These are phyloP conservation scores for Gynostemma pentaphyllum DNA, from an alignment of 306 rosid species.

Conservation along the genomic window DNA sequence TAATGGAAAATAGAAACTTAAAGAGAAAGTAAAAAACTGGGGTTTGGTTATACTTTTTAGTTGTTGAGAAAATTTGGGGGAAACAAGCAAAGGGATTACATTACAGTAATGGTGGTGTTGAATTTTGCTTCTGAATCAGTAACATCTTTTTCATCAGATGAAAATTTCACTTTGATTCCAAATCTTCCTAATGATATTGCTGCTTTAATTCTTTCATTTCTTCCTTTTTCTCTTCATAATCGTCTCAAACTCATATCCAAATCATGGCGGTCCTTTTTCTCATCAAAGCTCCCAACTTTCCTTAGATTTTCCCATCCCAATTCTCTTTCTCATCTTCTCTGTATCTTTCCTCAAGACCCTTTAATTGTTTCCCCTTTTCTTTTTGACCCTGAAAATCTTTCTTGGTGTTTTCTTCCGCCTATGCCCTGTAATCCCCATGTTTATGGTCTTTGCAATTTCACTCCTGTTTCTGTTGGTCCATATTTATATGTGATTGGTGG, in stretches of 20 bases:
- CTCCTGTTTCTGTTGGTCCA: slow-evolving; percentile 44
- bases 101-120: background rate
- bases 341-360: slow-evolving; percentile 76
- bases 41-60: background rate
- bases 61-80: background rate
- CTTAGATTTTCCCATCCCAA: slow-evolving; percentile 27
- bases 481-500: slow-evolving; percentile 65
- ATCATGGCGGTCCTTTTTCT: slow-evolving; percentile 52
- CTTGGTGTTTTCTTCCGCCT: slow-evolving; percentile 71
- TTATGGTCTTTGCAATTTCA: slow-evolving; percentile 77
- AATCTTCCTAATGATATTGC: slow-evolving; percentile 72
- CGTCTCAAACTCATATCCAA: slow-evolving; percentile 58
- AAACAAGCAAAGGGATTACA: background rate
- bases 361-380: slow-evolving; percentile 48
- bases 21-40: too few relatives aligned
- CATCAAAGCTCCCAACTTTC: slow-evolving; percentile 36
- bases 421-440: slow-evolving; percentile 67
- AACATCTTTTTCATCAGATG: slow-evolving; percentile 7
- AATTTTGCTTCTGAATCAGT: background rate
- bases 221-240: slow-evolving; percentile 48
- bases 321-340: slow-evolving; percentile 39
- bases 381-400: slow-evolving; percentile 49
- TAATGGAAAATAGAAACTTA: background rate
- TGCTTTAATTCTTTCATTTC: slow-evolving; percentile 31
- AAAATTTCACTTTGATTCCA: slow-evolving; percentile 36